Conservation (phyloP, 805 yeast species). For the Candida orba region DNA sequence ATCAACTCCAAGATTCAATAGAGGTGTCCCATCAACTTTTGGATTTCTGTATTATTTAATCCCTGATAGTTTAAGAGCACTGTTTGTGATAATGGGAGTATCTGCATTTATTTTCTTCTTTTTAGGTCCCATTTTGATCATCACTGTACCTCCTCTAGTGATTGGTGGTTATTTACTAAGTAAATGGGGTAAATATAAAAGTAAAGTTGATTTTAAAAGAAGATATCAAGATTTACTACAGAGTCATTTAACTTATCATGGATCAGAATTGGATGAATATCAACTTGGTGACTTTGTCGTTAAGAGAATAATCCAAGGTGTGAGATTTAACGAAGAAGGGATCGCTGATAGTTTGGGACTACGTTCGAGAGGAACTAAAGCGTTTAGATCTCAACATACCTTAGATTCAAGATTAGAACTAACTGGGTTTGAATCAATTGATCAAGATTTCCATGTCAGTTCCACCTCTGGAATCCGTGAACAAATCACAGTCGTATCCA, state of each 20-base stretch:
- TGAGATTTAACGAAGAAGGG: slow-evolving; percentile 14
- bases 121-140: slow-evolving; percentile 18
- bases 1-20: slow-evolving; percentile 12
- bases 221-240: slow-evolving; percentile 11
- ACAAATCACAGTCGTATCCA: slow-evolving; percentile 14
- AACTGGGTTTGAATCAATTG: slow-evolving; percentile 13
- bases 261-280: slow-evolving; percentile 11
- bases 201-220: slow-evolving; percentile 9
- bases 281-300: slow-evolving; percentile 10
- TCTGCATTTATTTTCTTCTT: slow-evolving; percentile 12
- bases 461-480: slow-evolving; percentile 9
- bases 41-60: slow-evolving; percentile 6
- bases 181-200: slow-evolving; percentile 6
- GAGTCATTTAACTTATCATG: slow-evolving; percentile 14
- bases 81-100: slow-evolving; percentile 6
- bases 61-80: slow-evolving; percentile 11
- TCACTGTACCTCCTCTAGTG: slow-evolving; percentile 19
- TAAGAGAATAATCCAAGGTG: slow-evolving; percentile 13
- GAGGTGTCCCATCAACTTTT: slow-evolving; percentile 11
- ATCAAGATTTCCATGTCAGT: slow-evolving; percentile 13
- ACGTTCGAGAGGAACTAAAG: not conserved
- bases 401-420: slow-evolving; percentile 10
- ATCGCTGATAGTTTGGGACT: slow-evolving; percentile 9
- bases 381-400: slow-evolving; percentile 5
- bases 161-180: slow-evolving; percentile 15